Percentiles rank a stretch among this genome's conserved stretches.
phyloP scores from a whole-genome alignment of 2,329 filamentous ascomycete genomes.

The Talaromyces marneffei region DNA sequence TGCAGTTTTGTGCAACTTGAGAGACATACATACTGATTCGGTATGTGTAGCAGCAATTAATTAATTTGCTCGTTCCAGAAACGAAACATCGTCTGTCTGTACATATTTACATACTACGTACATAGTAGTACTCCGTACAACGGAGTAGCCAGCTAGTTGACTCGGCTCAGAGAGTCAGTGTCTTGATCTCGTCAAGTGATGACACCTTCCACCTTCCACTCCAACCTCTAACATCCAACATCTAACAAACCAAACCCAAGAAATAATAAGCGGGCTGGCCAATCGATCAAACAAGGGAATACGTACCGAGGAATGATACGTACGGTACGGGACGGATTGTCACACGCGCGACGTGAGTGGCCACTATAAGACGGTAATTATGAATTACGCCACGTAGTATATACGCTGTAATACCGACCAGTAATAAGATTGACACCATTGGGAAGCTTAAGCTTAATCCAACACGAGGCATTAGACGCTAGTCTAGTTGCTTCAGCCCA shows the following conservation, averaged over 20 bases:
- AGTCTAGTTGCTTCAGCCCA: not conserved
- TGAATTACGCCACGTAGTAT: not conserved
- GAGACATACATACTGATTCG: not conserved
- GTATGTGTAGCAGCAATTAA: not conserved
- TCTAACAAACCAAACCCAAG: not conserved
- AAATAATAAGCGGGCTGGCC: not conserved
- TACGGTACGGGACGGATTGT: not conserved
- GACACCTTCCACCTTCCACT: no score
- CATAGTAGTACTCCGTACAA: no score
- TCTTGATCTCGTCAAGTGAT: not conserved
- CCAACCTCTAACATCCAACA: no score
- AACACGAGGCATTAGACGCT: conserved; percentile 32
- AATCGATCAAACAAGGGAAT: not conserved
- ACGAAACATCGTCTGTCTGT: no score
- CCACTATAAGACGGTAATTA: not conserved
- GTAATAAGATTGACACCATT: conserved; percentile 17
- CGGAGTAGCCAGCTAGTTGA: not conserved
- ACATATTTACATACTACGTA: no score
- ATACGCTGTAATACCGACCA: not conserved
- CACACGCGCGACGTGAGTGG: not conserved
- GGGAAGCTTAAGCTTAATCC: conserved; percentile 42
- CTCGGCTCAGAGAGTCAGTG: not conserved
- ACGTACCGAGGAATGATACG: not conserved
- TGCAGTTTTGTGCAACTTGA: not conserved
- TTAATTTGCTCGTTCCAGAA: no score